Base-by-base conservation (phyloP, 192 early-diverging fungal species). In the Backusella psychrophila region DNA sequence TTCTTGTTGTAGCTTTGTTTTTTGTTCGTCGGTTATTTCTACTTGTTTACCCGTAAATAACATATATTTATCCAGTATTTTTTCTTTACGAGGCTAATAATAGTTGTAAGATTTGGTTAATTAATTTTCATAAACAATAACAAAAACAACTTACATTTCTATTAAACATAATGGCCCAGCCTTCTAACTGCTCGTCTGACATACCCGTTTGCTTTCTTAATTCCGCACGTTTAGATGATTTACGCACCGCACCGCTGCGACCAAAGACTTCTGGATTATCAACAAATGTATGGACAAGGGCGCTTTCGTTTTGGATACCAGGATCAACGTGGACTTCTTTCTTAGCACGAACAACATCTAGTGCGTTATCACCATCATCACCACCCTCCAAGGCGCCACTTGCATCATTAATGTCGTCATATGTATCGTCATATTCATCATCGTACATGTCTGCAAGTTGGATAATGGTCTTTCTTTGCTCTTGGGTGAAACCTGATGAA, bases 341-440 rank as follows among this genome's bases (percentile, higher is more conserved):
- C 21, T 69, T 34, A 23, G 33, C 21, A 29, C 52, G 34, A 0
- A 66, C 72, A 15, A 69, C 66, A 15, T 84, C 83, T 7, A 83
- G 75, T 8, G 80, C 79, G 15, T 77, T 80, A 33, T 92, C 90
- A 17, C 44, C 66, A 77, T 94, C 92, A 35, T 88, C 74, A 38
- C 83, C 71, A 52, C 74, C 85, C 29, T 90, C 90, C 2, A 89
- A 81, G 1, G 85, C 86, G 11, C 86, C 85, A 19, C 85, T 87
- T 44, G 89, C 85, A 74, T 92, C 82, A 35, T 91, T 91, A 21
- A 85, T 84, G 29, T 87, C 85, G 77, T 98, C 97, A 69, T 96
- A 98, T 19, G 94, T 93, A 78, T 97, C 97, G 80, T 98, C 97
- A 74, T 95, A 94, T 80, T 97, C 94, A 75, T 96, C 94, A 26